phyloP scores from a whole-genome alignment of 495 filamentous ascomycete species.

The Neurospora intermedia region DNA sequence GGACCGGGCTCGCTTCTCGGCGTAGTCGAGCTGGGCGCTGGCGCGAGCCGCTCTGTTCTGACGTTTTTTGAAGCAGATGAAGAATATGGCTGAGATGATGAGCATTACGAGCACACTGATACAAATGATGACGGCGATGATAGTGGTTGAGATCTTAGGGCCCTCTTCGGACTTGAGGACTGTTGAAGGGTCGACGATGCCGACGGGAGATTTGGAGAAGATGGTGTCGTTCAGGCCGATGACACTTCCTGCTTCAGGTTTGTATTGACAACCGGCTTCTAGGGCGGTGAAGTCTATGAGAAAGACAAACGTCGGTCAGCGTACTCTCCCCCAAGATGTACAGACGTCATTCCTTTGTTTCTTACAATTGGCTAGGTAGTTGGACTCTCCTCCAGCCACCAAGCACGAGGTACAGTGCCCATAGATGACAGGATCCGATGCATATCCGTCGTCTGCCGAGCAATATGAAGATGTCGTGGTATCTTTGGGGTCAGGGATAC shows the following conservation, averaged over 20 bases:
- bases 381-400: constrained; percentile 21
- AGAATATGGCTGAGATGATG: constrained; percentile 20
- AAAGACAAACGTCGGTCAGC: background rate
- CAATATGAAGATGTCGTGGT: constrained; percentile 31
- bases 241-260: constrained; percentile 27
- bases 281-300: constrained; percentile 32
- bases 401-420: constrained; percentile 30
- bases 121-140: constrained; percentile 30
- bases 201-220: constrained; percentile 31
- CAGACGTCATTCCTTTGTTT: background rate
- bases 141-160: constrained; percentile 14
- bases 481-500: constrained; percentile 20
- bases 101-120: constrained; percentile 24
- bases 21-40: constrained; percentile 14
- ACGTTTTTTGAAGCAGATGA: constrained; percentile 29
- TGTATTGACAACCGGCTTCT: constrained; percentile 38
- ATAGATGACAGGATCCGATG: constrained; percentile 14
- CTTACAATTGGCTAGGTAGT: constrained; percentile 34
- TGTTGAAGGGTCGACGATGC: constrained; percentile 28
- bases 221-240: constrained; percentile 37
- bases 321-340: too few relatives aligned
- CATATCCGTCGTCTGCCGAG: constrained; percentile 15
- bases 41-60: constrained; percentile 25
- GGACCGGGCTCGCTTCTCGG: constrained; percentile 7
- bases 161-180: constrained; percentile 2